Evolutionary conservation across 75 land plant species (phyloP).

Genomic region (Picea sitchensis): DNA sequence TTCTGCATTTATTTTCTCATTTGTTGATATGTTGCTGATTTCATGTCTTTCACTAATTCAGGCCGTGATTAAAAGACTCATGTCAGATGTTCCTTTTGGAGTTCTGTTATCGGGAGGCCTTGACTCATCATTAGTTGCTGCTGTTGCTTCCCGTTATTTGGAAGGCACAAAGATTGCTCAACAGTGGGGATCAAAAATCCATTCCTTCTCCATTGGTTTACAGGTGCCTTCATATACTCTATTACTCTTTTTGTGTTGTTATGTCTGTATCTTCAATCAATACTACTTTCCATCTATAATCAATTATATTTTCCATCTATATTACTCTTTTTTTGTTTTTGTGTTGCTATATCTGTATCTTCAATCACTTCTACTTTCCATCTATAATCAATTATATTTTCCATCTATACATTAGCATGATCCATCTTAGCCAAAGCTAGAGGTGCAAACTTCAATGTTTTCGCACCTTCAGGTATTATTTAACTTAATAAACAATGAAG

Average conservation of each 20-base stretch:
- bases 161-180: conserved; percentile 64
- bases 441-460: too few relatives aligned
- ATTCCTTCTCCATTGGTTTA: conserved; percentile 92
- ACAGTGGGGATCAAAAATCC: conserved; percentile 87
- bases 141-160: conserved; percentile 42
- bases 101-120: conserved; percentile 95
- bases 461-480: too few relatives aligned
- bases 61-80: conserved; percentile 93
- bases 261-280: not conserved
- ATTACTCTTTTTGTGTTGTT: not conserved
- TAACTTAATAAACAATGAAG: too few relatives aligned
- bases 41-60: conserved; percentile 14
- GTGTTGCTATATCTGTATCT: not conserved
- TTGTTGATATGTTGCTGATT: too few relatives aligned
- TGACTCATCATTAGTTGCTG: conserved; percentile 68
- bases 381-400: too few relatives aligned
- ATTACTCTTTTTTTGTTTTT: not conserved
- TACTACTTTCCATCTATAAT: too few relatives aligned
- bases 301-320: not conserved
- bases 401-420: too few relatives aligned
- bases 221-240: conserved; percentile 38
- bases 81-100: conserved; percentile 99
- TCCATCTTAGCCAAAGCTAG: too few relatives aligned
- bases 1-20: too few relatives aligned
- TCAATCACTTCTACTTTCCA: not conserved